Percentiles rank a stretch among this genome's conserved stretches.
Evolutionary conservation across 352 stramenopile species (phyloP).

Genomic region (Phytophthora fragariaefolia): DNA sequence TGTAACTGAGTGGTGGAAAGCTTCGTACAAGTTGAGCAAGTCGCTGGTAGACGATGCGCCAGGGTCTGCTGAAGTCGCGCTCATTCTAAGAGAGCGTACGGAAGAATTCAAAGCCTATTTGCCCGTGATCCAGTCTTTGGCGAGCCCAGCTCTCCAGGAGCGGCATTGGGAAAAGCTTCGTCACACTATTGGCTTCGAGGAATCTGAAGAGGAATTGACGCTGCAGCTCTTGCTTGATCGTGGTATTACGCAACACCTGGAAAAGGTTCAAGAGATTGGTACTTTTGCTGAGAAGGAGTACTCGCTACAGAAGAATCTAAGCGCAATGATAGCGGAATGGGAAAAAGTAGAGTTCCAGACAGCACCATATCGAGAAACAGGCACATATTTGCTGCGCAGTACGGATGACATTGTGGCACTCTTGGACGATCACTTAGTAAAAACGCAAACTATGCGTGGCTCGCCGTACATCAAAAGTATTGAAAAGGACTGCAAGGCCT

Average conservation of each 20-base stretch:
- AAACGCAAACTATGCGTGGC: conserved; percentile 95
- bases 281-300: conserved; percentile 97
- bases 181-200: conserved; percentile 90
- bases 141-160: conserved; percentile 91
- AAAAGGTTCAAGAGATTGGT: conserved; percentile 90
- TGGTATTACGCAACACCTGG: conserved; percentile 87
- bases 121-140: conserved; percentile 93
- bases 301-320: conserved; percentile 92
- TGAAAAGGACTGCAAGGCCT: conserved; percentile 91
- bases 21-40: conserved; percentile 92
- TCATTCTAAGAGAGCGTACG: conserved; percentile 90
- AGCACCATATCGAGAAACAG: conserved; percentile 92
- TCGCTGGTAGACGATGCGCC: conserved; percentile 89
- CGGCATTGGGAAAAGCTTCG: conserved; percentile 93
- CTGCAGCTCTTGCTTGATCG: conserved; percentile 83
- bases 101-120: conserved; percentile 93
- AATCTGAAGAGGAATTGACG: conserved; percentile 87
- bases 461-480: conserved; percentile 96
- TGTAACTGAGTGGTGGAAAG: conserved; percentile 95
- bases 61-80: conserved; percentile 87
- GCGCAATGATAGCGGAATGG: conserved; percentile 96
- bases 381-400: conserved; percentile 89
- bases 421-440: conserved; percentile 95
- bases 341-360: conserved; percentile 94
- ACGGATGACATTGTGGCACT: conserved; percentile 93